Evolutionary conservation across 106 monocot species (phyloP).

Genomic region (Dactylorhiza incarnata): DNA sequence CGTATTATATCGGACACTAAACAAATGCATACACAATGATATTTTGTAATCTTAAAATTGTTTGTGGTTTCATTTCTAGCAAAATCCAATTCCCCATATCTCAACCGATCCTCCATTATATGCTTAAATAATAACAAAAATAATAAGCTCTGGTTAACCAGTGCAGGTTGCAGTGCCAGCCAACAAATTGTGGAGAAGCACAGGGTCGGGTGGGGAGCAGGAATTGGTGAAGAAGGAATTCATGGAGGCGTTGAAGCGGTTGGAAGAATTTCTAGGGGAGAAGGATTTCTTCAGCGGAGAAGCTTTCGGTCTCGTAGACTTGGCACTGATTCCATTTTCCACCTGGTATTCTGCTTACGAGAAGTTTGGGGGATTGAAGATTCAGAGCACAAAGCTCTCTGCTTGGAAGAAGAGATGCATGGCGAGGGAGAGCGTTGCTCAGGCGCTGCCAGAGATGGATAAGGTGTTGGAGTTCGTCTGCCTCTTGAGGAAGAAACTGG

Average conservation of each 20-base stretch:
- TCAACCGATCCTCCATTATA: no score
- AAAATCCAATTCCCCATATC: no score
- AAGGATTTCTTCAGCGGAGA: constrained; percentile 54
- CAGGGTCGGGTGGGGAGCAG: constrained; percentile 25
- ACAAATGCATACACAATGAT: no score
- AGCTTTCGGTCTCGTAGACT: constrained; percentile 45
- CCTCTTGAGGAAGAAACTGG: constrained; percentile 24
- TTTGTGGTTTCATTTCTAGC: no score
- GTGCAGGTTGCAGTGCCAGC: constrained; percentile 18
- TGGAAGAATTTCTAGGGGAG: constrained; percentile 49
- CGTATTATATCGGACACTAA: no score
- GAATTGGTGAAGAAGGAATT: constrained; percentile 34
- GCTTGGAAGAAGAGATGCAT: constrained; percentile 50
- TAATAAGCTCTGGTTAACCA: background rate
- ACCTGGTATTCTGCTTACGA: constrained; percentile 49
- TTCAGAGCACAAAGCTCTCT: constrained; percentile 40
- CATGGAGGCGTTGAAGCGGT: constrained; percentile 25
- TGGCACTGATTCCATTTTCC: constrained; percentile 42
- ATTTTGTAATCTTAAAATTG: no score
- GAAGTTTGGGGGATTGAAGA: constrained; percentile 26
- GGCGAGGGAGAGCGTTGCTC: constrained; percentile 46
- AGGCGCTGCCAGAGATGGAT: constrained; percentile 17
- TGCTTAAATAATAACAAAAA: no score
- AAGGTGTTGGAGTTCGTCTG: constrained; percentile 44
- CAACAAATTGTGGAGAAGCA: constrained; percentile 32